Percentiles rank a stretch among this genome's conserved stretches.
Conservation (phyloP, 1,284 basidiomycete species). For the Puccinia novopanici region DNA sequence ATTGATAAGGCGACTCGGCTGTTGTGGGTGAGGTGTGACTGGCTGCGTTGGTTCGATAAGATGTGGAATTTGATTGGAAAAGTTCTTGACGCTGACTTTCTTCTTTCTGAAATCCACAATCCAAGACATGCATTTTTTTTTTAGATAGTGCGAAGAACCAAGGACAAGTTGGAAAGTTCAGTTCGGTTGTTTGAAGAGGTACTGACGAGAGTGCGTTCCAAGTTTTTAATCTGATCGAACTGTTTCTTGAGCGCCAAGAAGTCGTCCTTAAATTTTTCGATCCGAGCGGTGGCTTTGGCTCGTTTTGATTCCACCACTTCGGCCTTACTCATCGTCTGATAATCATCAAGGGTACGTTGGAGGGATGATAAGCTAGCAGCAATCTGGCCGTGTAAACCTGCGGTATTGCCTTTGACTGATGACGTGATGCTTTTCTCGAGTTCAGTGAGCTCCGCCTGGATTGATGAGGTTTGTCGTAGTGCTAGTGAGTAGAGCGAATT, state of each 20-base stretch:
- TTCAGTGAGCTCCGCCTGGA: constrained; percentile 73
- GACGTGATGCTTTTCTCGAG: constrained; percentile 52
- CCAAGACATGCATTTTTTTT: background rate
- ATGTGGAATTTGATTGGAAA: constrained; percentile 57
- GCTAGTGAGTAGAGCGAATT: constrained; percentile 83
- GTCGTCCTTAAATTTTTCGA: constrained; percentile 61
- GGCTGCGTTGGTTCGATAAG: constrained; percentile 59
- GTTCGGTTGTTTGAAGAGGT: background rate
- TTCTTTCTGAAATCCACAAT: constrained; percentile 30
- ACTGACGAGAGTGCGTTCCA: constrained; percentile 58
- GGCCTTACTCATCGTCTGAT: constrained; percentile 89
- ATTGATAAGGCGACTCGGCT: constrained; percentile 63
- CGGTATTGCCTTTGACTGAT: constrained; percentile 48
- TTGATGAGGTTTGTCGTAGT: constrained; percentile 82
- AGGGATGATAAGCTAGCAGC: constrained; percentile 88
- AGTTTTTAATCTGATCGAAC: constrained; percentile 61
- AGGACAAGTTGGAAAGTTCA: background rate
- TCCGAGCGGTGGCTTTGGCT: constrained; percentile 76
- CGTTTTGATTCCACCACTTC: constrained; percentile 91
- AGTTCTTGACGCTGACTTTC: constrained; percentile 40
- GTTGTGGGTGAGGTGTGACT: constrained; percentile 59
- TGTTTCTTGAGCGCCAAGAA: constrained; percentile 61
- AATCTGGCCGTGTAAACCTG: constrained; percentile 71
- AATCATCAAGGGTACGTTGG: constrained; percentile 88
- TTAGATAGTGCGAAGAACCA: background rate